These are phyloP conservation scores for Candida coquimbonensis DNA, from an alignment of 805 yeast species.

Conservation along the genomic window DNA sequence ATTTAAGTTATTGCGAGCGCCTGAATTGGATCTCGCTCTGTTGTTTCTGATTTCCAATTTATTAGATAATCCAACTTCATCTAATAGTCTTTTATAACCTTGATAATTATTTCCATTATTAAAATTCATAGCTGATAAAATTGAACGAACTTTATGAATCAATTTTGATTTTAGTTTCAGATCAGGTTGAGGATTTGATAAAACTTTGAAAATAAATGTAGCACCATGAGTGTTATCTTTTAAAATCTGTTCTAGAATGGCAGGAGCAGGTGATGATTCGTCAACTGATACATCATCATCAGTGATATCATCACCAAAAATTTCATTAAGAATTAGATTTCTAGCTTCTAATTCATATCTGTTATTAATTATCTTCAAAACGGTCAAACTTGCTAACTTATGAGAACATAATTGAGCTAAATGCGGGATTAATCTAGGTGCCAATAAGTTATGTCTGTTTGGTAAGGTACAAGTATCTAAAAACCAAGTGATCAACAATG, in stretches of 20 bases:
- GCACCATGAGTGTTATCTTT: slow-evolving; percentile 65
- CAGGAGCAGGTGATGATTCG: slow-evolving; percentile 31
- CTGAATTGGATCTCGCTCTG: slow-evolving; percentile 19
- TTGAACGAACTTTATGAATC: slow-evolving; percentile 52
- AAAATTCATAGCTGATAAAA: slow-evolving; percentile 53
- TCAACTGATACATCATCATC: slow-evolving; percentile 11
- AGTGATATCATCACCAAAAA: slow-evolving; percentile 48
- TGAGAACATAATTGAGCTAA: slow-evolving; percentile 64
- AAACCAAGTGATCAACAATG: slow-evolving; percentile 87
- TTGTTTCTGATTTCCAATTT: slow-evolving; percentile 15
- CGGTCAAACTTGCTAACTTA: slow-evolving; percentile 77
- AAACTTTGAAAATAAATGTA: slow-evolving; percentile 69
- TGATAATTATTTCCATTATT: slow-evolving; percentile 36
- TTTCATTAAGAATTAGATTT: slow-evolving; percentile 50
- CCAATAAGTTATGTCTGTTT: slow-evolving; percentile 58
- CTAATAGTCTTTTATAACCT: slow-evolving; percentile 79
- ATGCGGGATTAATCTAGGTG: slow-evolving; percentile 54
- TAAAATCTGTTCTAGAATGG: slow-evolving; percentile 49
- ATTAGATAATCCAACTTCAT: slow-evolving; percentile 70
- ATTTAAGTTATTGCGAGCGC: slow-evolving; percentile 7
- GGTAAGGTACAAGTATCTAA: slow-evolving; percentile 74
- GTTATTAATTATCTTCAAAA: slow-evolving; percentile 69
- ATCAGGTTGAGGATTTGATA: slow-evolving; percentile 65
- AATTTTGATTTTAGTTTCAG: slow-evolving; percentile 50
- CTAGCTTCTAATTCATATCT: slow-evolving; percentile 60